These are phyloP conservation scores for Torrubiella hemipterigena DNA, from an alignment of 2,329 filamentous ascomycete species.

Conservation along the genomic window DNA sequence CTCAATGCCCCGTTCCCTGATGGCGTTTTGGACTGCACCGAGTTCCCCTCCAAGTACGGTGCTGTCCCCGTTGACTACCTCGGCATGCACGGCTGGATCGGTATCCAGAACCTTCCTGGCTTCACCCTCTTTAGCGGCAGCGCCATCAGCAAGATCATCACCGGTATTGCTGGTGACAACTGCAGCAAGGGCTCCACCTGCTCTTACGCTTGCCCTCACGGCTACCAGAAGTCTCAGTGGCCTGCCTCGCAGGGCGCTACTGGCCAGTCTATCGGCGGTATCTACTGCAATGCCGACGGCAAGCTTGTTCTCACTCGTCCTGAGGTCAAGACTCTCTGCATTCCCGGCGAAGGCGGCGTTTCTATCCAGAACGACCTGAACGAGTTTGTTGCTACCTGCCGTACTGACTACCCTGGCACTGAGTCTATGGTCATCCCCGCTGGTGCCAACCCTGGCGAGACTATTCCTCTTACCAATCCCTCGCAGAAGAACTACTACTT, in stretches of 20 bases:
- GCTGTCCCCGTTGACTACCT: conserved; percentile 60
- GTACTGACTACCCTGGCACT: conserved; percentile 90
- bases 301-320: conserved; percentile 68
- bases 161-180: conserved; percentile 44
- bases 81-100: conserved; percentile 62
- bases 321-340: conserved; percentile 59
- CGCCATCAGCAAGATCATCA: conserved; percentile 52
- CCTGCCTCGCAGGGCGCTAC: conserved; percentile 63
- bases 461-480: conserved; percentile 61
- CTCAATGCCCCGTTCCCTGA: conserved; percentile 62
- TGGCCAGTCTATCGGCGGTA: conserved; percentile 77
- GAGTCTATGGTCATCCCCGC: conserved; percentile 80
- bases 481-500: conserved; percentile 60
- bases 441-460: conserved; percentile 45
- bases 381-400: conserved; percentile 63
- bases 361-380: conserved; percentile 63
- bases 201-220: conserved; percentile 85
- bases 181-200: conserved; percentile 62
- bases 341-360: conserved; percentile 57
- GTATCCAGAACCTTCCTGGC: conserved; percentile 55
- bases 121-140: conserved; percentile 34
- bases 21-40: conserved; percentile 55
- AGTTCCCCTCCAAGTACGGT: conserved; percentile 74
- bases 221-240: conserved; percentile 91
- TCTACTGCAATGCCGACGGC: conserved; percentile 63